Evolutionary conservation across 1,139 yeast species (phyloP), one percentile per base, ranked within the genome.

Genomic region (Nadsonia starkeyi-henricii): DNA sequence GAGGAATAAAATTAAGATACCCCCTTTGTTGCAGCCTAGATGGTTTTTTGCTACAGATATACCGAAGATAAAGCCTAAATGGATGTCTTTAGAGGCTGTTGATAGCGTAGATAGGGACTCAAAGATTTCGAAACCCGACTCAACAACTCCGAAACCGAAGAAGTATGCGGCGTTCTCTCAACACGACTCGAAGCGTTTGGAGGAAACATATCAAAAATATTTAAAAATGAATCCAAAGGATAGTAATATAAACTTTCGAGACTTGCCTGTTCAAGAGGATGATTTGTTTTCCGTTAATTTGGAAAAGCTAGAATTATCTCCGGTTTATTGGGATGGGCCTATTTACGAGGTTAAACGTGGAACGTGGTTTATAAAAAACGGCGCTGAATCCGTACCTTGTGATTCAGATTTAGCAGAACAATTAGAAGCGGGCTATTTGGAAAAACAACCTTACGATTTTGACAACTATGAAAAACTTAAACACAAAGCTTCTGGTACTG

Each of bases 251-350:
- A 45, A 26, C 42, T 43, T 19, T 44, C 39, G 33, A 18, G 47
- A n/a, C 9, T n/a, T 45, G 33, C 74, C 76, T 1, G 96, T 89
- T 2, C 82, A 82, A 58, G 96, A 86, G 57, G 98, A 89, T 58
- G 75, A 77, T 33, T 66, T 89, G 42, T 85, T 83, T 57, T 77
- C 79, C 57, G 96, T 88, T 1, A 77, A 85, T 58, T 54, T 89
- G 28, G 55, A 62, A 1, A 62, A 66, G 7, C 72, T 78, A 61
- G 73, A 72, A 48, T 63, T 89, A 56, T 55, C 67, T 1, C 95
- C 97, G 0, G 74, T 81, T 0, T 89, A 81, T 62, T 89, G 97
- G 97, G 81, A 78, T 2, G 97, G 97, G 1, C 94, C 96, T 0
- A 67, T 71, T 1, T 91, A 79, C 59, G 91, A 84, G 53, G 85